Base-by-base conservation (phyloP, 805 yeast genomes). In the Candida caryicola region DNA sequence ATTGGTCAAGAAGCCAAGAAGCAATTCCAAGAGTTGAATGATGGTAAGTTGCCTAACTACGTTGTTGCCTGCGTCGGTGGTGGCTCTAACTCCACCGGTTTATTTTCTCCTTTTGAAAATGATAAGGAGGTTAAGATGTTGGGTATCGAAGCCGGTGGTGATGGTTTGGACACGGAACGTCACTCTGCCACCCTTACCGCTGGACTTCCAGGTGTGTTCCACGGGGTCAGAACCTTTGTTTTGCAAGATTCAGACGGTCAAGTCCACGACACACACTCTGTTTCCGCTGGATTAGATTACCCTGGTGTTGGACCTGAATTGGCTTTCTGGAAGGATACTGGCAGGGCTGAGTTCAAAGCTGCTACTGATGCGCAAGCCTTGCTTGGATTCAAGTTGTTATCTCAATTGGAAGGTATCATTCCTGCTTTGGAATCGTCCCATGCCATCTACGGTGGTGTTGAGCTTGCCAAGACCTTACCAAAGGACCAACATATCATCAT, bases 231-330 rank as follows among this genome's bases (percentile, higher is more conserved):
- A 64, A 91, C 99, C 3, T 93, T 83, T 53, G 95, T 93, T 26
- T 75, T 93, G 58, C 99, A 93, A 69, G 86, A 83, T 54, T 54
- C 60, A 13, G 98, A 93, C 60, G 99, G 99, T 37, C 99, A 93
- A 70, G 87, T 93, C 43, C 95, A 85, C 50, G 99, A 93, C 59
- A 93, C 99, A 8, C 98, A 93, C 62, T 91, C 98, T 16, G 95
- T 93, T 27, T 87, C 96, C 47, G 99, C 99, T 28, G 99, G 99
- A 50, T 75, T 93, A 55, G 99, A 93, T 66, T 93, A 93, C 62
- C 99, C 99, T 17, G 99, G 97, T 66, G 99, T 93, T 33, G 99
- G 99, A 31, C 99, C 99, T 23, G 98, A 93, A 67, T 74, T 93
- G 51, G 95, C 98, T 2, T 79, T 75, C 60, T 93, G 98, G 98